Percentiles rank a stretch among this genome's conserved stretches.
Evolutionary conservation across 768 basidiomycete species (phyloP).

Genomic region (Serendipita indica): DNA sequence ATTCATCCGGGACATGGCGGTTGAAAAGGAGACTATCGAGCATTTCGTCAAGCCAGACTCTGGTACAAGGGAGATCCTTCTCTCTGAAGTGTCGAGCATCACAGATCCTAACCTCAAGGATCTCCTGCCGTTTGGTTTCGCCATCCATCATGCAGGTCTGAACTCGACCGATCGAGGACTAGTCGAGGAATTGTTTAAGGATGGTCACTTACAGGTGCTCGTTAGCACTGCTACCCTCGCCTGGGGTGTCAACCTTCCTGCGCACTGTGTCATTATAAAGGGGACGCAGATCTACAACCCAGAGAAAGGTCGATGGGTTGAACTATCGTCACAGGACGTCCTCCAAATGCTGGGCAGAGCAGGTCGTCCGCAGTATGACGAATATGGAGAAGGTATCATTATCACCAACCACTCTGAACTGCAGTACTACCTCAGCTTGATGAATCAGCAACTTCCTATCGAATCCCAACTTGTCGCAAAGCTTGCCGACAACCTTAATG

Average conservation of each 20-base stretch:
- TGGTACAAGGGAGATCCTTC: constrained; percentile 79
- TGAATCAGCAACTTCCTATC: constrained; percentile 96
- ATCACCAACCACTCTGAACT: constrained; percentile 96
- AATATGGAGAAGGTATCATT: constrained; percentile 93
- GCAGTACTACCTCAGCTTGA: constrained; percentile 87
- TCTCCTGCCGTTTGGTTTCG: constrained; percentile 89
- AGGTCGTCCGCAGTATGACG: constrained; percentile 94
- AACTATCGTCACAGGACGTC: constrained; percentile 89
- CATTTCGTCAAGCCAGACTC: constrained; percentile 91
- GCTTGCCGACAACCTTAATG: constrained; percentile 90
- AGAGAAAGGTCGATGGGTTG: constrained; percentile 95
- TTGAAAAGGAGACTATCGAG: constrained; percentile 92
- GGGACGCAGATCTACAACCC: constrained; percentile 99
- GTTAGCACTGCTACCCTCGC: constrained; percentile 97
- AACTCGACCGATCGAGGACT: constrained; percentile 73
- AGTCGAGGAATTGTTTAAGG: constrained; percentile 88
- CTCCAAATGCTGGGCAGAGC: constrained; percentile 98
- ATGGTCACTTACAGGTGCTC: constrained; percentile 83
- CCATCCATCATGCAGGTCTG: constrained; percentile 98
- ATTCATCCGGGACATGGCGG: constrained; percentile 85
- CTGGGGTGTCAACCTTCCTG: constrained; percentile 98
- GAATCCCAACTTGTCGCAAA: constrained; percentile 88
- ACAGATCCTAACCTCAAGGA: constrained; percentile 76
- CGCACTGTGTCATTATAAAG: constrained; percentile 97
- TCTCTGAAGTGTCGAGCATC: constrained; percentile 67